Base-by-base conservation (phyloP, 805 yeast species). In the Candida succiphila region DNA sequence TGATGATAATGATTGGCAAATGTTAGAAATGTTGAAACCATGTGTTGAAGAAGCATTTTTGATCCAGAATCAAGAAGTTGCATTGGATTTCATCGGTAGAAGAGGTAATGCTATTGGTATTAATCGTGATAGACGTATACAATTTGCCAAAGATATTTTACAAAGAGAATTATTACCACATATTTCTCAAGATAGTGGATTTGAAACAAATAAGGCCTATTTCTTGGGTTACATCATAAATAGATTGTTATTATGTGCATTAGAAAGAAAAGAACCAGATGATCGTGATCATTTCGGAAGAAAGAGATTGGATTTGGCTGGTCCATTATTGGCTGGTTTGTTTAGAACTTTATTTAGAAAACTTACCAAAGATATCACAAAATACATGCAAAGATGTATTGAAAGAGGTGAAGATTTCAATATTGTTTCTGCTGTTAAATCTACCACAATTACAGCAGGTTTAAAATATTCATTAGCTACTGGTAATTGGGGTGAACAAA, bases 401-500 rank as follows among this genome's bases (percentile, higher is more conserved):
- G 99, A 92, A 64, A 87, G 92, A 49, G 94, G 94, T 59, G 86
- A 86, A 60, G 98, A 89, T 58, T 92, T 92, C 70, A 89, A 89
- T 56, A 73, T 92, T 65, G 87, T 94, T 34, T 73, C 92, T 52
- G 98, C 98, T 26, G 96, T 92, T 45, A 89, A 92, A 65, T 86
- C 96, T 14, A 88, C 88, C 46, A 92, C 97, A 3, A 86, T 92
- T 49, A 92, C 99, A 25, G 89, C 94, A 40, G 99, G 99, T 56
- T 73, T 92, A 61, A 84, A 94, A 56, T 92, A 92, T 62, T 92
- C 98, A 26, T 70, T 92, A 52, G 99, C 99, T 35, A 92, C 99
- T 13, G 99, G 99, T 70, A 92, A 92, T 66, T 92, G 99, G 99
- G 98, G 99, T 67, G 99, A 92, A 62, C 99, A 92, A 60, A 89